These are phyloP conservation scores for Pseudogymnoascus verrucosus DNA, from an alignment of 2,329 filamentous ascomycete species.

Conservation along the genomic window DNA sequence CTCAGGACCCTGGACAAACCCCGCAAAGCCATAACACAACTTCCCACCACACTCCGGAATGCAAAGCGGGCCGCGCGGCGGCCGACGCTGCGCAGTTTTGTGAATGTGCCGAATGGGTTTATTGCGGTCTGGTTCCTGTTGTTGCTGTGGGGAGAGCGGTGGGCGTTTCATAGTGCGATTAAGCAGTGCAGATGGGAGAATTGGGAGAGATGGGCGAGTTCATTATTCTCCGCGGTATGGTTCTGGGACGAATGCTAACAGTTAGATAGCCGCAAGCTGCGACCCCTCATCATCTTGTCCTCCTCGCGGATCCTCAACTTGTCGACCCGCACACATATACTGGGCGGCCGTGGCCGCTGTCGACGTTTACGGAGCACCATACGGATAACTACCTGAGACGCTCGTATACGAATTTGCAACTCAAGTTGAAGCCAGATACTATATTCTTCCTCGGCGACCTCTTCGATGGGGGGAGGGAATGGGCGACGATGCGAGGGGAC, in stretches of 20 bases:
- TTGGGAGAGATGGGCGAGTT: constrained; percentile 87
- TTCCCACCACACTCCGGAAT: neutral
- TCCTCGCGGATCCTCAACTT: constrained; percentile 65
- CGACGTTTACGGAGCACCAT: constrained; percentile 57
- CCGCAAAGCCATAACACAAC: constrained; percentile 9
- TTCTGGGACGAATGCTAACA: constrained; percentile 11
- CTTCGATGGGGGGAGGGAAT: constrained; percentile 93
- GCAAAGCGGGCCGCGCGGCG: constrained; percentile 4
- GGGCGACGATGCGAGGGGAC: constrained; percentile 62
- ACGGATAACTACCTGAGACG: constrained; percentile 87
- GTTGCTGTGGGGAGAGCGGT: constrained; percentile 79
- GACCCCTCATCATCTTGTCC: constrained; percentile 65
- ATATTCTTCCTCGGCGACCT: constrained; percentile 88
- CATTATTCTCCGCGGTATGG: neutral
- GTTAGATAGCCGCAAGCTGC: constrained; percentile 60
- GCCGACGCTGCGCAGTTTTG: constrained; percentile 33
- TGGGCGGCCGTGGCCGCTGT: constrained; percentile 63
- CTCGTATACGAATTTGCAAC: constrained; percentile 71
- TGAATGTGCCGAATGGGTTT: constrained; percentile 60
- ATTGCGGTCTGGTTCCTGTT: constrained; percentile 67
- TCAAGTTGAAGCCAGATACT: constrained; percentile 71
- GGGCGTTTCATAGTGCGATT: constrained; percentile 64
- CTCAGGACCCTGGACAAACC: constrained; percentile 19
- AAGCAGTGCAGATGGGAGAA: constrained; percentile 68
- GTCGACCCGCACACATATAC: constrained; percentile 70